Conservation (phyloP, 2,329 filamentous ascomycete species). For the Gaeumannomyces sp. region DNA sequence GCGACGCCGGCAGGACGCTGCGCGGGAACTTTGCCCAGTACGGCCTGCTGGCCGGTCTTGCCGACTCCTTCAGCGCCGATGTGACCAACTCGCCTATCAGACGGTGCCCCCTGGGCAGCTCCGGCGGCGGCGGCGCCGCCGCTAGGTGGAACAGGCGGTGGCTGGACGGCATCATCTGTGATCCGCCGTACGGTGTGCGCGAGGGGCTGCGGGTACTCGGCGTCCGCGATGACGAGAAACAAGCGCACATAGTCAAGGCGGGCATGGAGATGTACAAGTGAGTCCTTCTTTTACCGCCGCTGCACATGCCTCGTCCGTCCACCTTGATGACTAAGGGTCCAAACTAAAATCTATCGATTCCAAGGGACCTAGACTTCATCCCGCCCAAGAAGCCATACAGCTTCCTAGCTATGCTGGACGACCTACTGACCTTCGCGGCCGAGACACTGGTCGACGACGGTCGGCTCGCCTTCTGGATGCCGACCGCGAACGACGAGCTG, state of each 20-base stretch:
- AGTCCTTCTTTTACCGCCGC: conserved; percentile 23
- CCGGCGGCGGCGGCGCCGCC: conserved; percentile 16
- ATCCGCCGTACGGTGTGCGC: conserved; percentile 91
- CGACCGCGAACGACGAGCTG: conserved; percentile 74
- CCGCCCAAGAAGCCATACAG: conserved; percentile 89
- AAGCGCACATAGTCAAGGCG: conserved; percentile 56
- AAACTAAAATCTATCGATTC: background rate
- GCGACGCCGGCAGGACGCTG: conserved; percentile 36
- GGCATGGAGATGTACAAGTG: conserved; percentile 65
- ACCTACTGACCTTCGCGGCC: conserved; percentile 78
- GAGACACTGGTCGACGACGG: conserved; percentile 71
- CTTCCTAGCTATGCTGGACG: conserved; percentile 82
- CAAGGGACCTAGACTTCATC: conserved; percentile 60
- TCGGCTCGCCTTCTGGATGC: conserved; percentile 93
- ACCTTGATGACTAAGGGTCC: background rate
- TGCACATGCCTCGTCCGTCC: background rate
- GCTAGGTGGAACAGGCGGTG: conserved; percentile 33
- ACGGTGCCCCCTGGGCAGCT: conserved; percentile 27
- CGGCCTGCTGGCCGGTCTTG: conserved; percentile 54
- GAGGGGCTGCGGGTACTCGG: conserved; percentile 89
- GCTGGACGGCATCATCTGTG: conserved; percentile 88
- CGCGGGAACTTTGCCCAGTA: conserved; percentile 81
- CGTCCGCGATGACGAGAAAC: conserved; percentile 58
- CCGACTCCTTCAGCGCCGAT: conserved; percentile 80
- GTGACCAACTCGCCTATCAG: conserved; percentile 79